Percentiles rank a stretch among this genome's conserved stretches.
These are phyloP conservation scores for Botryotinia calthae DNA, from an alignment of 2,329 filamentous ascomycete species.

Conservation along the genomic window DNA sequence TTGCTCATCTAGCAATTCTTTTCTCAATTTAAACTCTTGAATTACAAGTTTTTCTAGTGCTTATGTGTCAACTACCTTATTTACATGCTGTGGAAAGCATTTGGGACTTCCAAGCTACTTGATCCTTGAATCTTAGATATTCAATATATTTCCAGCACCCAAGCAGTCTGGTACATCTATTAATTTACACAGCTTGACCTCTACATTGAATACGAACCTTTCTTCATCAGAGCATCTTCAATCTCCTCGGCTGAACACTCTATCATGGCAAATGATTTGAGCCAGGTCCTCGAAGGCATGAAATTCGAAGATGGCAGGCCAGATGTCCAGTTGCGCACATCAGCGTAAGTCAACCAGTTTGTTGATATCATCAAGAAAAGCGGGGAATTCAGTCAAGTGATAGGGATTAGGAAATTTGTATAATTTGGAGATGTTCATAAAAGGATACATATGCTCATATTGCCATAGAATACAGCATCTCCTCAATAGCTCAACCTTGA, in stretches of 20 bases:
- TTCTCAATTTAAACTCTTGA: neutral
- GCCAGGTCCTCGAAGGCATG: neutral
- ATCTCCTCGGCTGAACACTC: neutral
- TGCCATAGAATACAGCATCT: neutral
- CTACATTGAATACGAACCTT: neutral
- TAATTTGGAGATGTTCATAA: neutral
- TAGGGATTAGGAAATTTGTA: neutral
- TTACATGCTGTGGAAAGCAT: neutral
- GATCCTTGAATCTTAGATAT: neutral
- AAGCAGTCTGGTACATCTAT: neutral
- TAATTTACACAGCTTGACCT: neutral
- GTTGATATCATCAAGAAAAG: neutral
- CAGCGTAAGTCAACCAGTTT: constrained; percentile 3
- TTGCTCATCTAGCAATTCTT: no score
- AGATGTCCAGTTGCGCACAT: constrained; percentile 9
- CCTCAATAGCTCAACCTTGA: constrained; percentile 3
- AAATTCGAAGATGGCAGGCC: constrained; percentile 11
- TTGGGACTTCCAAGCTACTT: neutral
- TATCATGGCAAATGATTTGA: constrained; percentile 7
- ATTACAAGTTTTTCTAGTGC: neutral
- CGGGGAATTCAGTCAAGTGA: neutral
- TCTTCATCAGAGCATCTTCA: neutral
- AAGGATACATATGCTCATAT: neutral
- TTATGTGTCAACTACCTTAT: neutral
- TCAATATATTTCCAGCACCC: neutral